These are phyloP conservation scores for Trichoderma sp. DNA, from an alignment of 2,329 filamentous ascomycete genomes.

Conservation along the genomic window DNA sequence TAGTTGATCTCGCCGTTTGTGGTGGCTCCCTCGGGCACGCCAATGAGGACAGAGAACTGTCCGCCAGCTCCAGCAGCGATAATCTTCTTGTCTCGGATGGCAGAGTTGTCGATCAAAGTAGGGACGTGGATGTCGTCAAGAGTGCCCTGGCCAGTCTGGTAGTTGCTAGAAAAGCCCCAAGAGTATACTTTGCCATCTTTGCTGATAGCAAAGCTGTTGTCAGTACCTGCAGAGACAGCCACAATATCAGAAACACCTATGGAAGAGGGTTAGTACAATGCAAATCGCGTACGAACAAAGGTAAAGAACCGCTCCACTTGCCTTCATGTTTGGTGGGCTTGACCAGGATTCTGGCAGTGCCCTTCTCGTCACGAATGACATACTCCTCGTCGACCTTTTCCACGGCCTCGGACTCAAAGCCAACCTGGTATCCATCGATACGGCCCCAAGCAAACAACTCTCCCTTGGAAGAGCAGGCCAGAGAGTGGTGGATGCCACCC, in stretches of 20 bases:
- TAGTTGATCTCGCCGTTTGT: conserved; percentile 35
- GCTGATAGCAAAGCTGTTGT: conserved; percentile 74
- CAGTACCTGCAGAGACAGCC: conserved; percentile 63
- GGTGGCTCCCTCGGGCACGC: conserved; percentile 39
- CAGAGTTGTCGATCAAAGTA: conserved; percentile 81
- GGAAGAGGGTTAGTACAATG: conserved; percentile 4
- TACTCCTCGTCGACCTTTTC: conserved; percentile 49
- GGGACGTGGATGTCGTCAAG: conserved; percentile 79
- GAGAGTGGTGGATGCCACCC: conserved; percentile 75
- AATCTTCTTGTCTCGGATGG: conserved; percentile 72
- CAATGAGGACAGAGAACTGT: conserved; percentile 72
- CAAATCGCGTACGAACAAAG: not conserved
- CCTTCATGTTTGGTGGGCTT: conserved; percentile 46
- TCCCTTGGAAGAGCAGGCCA: conserved; percentile 59
- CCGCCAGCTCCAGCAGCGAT: conserved; percentile 83
- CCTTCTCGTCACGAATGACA: conserved; percentile 63
- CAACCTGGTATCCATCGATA: conserved; percentile 55
- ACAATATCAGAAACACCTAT: conserved; percentile 54
- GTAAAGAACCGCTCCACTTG: conserved; percentile 35
- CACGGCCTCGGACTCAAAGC: conserved; percentile 56
- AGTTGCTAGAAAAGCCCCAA: conserved; percentile 80
- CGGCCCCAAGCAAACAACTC: conserved; percentile 63
- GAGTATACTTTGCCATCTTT: conserved; percentile 71
- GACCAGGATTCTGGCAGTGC: conserved; percentile 64
- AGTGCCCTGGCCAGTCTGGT: conserved; percentile 75